phyloP scores from a whole-genome alignment of 345 rosid genomes.

The Eucalyptus brandiana region DNA sequence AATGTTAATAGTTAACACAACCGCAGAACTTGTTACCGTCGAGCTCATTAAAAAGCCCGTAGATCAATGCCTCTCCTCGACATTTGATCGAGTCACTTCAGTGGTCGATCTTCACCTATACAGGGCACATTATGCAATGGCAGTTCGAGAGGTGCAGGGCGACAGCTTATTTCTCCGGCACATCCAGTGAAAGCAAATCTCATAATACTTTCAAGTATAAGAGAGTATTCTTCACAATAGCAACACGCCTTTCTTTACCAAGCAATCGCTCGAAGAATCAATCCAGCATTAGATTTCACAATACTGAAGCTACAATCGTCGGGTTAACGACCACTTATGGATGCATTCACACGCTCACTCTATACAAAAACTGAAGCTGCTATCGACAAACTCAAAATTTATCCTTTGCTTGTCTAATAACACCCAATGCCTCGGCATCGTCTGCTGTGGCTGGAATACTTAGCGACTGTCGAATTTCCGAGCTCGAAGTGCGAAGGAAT shows the following conservation, averaged over 20 bases:
- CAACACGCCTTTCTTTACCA: neutral
- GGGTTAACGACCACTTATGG: neutral
- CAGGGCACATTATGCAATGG: neutral
- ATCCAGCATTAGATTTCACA: constrained; percentile 5
- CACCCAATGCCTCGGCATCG: constrained; percentile 61
- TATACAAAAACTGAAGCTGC: constrained; percentile 18
- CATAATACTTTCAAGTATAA: neutral
- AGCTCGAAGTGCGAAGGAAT: constrained; percentile 66
- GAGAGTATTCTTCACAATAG: neutral
- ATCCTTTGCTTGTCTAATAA: constrained; percentile 71
- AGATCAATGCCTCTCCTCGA: neutral
- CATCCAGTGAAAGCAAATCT: neutral
- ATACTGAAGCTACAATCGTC: neutral
- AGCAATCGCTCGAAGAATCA: neutral
- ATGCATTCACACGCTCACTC: constrained; percentile 5
- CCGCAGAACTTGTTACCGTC: neutral
- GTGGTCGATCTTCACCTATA: neutral
- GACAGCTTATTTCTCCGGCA: neutral
- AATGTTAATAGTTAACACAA: neutral
- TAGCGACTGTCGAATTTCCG: constrained; percentile 53
- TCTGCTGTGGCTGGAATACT: constrained; percentile 49
- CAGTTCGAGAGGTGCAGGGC: neutral
- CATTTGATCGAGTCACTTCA: neutral
- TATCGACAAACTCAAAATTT: constrained; percentile 22
- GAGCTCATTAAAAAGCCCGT: neutral